Evolutionary conservation across 352 stramenopile species (phyloP), one percentile per base, ranked within the genome.

Genomic region (Phytopythium helicoides): DNA sequence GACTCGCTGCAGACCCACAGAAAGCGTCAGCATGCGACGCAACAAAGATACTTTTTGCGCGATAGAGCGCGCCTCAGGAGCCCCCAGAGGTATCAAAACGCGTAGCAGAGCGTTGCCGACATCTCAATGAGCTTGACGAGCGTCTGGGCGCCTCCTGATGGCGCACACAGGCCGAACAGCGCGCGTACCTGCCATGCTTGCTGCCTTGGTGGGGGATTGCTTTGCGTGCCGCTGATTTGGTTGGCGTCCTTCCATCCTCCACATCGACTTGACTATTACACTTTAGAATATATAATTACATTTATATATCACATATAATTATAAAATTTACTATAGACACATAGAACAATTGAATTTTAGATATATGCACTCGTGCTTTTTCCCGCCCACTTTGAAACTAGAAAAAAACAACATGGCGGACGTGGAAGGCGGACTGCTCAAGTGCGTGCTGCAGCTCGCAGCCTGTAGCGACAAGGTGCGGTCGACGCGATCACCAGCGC

Each of bases 401-500:
- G 10, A 28, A 39, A 39, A 25, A 12, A 40, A 45, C 16, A 25
- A 25, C 14, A 87, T 86, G 75, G 65, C 58, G 9, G 73, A 88
- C 52, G 68, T 79, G 14, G 62, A 87, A 18, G 62, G 68, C 54
- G 80, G 78, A 9, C 56, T 91, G 57, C 63, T 91, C 52, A 86
- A 87, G 63, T 87, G 80, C 57, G 80, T 86, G 54, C 65, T 91
- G 63, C 80, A 91, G 55, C 55, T 91, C 41, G 73, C 73, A 21
- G 74, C 71, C 57, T 89, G 80, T 52, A 87, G 75, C 62, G 77
- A 91, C 58, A 91, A 87, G 69, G 80, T 85, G n/a, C 41, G 55
- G 40, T 12, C 15, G 19, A 8, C 25, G 14, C 3, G 11, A 23
- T 0, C 3, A 8, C n/a, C 10, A 8, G 12, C 23, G 19, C 8